These are phyloP conservation scores for Mollisia scopiformis DNA, from an alignment of 2,329 filamentous ascomycete genomes.

Conservation along the genomic window DNA sequence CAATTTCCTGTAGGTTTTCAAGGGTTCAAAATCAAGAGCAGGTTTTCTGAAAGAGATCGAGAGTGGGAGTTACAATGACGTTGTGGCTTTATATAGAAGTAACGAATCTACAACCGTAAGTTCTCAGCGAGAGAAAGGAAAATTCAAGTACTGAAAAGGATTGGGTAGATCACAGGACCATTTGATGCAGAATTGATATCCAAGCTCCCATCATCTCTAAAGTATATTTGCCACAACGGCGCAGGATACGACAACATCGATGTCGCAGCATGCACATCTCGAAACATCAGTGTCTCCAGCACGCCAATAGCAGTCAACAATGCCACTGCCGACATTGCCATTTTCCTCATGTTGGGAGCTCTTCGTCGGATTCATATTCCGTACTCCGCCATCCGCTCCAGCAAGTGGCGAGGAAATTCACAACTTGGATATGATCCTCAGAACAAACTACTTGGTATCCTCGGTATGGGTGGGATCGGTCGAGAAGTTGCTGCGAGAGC, in stretches of 20 bases:
- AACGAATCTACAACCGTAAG: conserved; percentile 61
- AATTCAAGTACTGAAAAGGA: conserved; percentile 25
- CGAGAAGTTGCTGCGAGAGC: conserved; percentile 73
- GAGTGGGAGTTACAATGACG: conserved; percentile 65
- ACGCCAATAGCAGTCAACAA: conserved; percentile 77
- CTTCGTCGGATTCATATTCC: conserved; percentile 69
- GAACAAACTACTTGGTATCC: conserved; percentile 75
- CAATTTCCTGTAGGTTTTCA: conserved; percentile 21
- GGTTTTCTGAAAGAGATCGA: conserved; percentile 70
- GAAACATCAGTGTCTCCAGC: conserved; percentile 68
- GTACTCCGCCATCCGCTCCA: conserved; percentile 57
- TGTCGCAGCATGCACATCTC: conserved; percentile 65
- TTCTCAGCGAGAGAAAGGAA: background rate
- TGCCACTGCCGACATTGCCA: conserved; percentile 76
- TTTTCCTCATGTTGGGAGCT: conserved; percentile 80
- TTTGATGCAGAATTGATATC: conserved; percentile 71
- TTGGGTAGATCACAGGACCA: conserved; percentile 57
- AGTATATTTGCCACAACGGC: conserved; percentile 64
- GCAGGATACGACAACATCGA: conserved; percentile 86
- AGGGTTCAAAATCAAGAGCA: conserved; percentile 54
- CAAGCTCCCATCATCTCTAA: conserved; percentile 52
- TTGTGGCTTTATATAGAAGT: conserved; percentile 69
- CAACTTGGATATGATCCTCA: conserved; percentile 67
- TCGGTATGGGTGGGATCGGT: conserved; percentile 86
- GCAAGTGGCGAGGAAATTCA: conserved; percentile 62